A percentile compares a stretch with the other conserved stretches of the same genome.
Conservation (phyloP, 2,329 filamentous ascomycete genomes). For the Tolypocladium inflatum region DNA sequence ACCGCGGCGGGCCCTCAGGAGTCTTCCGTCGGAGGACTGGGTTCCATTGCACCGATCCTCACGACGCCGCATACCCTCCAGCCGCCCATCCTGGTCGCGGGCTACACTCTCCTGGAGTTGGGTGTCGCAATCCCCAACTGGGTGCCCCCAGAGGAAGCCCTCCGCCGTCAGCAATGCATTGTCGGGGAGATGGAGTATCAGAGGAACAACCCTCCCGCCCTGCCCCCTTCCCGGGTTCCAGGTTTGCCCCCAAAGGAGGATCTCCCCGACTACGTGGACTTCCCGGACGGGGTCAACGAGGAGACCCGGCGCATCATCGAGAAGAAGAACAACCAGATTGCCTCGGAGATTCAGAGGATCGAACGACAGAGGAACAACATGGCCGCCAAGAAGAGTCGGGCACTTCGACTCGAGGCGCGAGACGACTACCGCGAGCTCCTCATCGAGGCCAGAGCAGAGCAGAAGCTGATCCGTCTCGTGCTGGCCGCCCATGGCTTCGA, state of each 20-base stretch:
- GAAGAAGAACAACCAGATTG: constrained; percentile 16
- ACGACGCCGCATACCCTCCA: background rate
- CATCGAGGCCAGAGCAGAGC: constrained; percentile 13
- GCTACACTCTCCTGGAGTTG: constrained; percentile 9
- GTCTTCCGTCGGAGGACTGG: background rate
- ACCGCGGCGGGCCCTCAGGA: background rate
- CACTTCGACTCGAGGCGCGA: constrained; percentile 18
- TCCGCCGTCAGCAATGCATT: constrained; percentile 10
- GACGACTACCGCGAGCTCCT: constrained; percentile 10
- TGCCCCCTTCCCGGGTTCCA: constrained; percentile 14
- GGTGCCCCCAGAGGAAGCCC: constrained; percentile 8
- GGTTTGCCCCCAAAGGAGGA: constrained; percentile 17
- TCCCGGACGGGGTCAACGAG: constrained; percentile 8
- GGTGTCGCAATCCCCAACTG: constrained; percentile 11
- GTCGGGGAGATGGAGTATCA: constrained; percentile 13
- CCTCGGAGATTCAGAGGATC: constrained; percentile 11
- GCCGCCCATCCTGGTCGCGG: constrained; percentile 4
- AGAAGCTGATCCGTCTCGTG: constrained; percentile 17
- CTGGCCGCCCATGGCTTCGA: constrained; percentile 14
- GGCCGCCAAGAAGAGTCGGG: constrained; percentile 26
- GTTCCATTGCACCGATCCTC: background rate
- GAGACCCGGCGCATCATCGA: constrained; percentile 7
- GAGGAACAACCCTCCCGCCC: constrained; percentile 13
- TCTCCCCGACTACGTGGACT: constrained; percentile 8
- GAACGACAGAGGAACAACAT: constrained; percentile 26